Conservation (phyloP, 164 flowering plant species). For the Vitis rotundifolia region DNA sequence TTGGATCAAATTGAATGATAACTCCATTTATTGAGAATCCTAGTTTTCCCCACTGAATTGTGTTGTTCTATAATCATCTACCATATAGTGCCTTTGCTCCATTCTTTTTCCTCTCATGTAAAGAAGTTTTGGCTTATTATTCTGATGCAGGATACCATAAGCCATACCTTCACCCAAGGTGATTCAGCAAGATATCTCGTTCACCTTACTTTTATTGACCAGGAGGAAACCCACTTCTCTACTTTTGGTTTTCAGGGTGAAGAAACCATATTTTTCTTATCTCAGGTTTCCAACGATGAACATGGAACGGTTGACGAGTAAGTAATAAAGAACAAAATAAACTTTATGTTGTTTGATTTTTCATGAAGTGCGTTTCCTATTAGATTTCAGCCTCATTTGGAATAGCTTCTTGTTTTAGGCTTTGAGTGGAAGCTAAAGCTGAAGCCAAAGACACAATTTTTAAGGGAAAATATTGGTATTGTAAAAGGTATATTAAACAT, state of each 20-base stretch:
- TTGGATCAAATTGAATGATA: background rate
- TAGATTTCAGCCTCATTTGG: background rate
- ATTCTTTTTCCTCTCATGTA: background rate
- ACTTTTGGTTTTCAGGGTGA: background rate
- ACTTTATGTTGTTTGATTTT: constrained; percentile 3
- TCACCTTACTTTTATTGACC: background rate
- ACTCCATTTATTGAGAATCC: background rate
- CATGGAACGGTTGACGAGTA: constrained; percentile 84
- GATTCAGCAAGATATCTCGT: background rate
- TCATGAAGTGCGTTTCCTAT: background rate
- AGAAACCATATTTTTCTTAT: background rate
- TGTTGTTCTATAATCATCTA: background rate
- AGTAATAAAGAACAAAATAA: constrained; percentile 23
- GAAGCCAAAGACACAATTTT: no score
- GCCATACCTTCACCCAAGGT: constrained; percentile 68
- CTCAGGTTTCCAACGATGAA: constrained; percentile 75
- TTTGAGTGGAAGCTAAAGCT: no score
- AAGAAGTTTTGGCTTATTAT: background rate
- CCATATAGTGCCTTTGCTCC: background rate
- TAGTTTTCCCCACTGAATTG: no score
- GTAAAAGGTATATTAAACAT: no score
- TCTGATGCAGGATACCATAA: constrained; percentile 55
- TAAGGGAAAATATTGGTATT: no score
- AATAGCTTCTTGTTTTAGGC: no score
- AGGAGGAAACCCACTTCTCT: background rate